phyloP scores from a whole-genome alignment of 176 grass and related monocot species.

The Echinochloa phyllopogon region DNA sequence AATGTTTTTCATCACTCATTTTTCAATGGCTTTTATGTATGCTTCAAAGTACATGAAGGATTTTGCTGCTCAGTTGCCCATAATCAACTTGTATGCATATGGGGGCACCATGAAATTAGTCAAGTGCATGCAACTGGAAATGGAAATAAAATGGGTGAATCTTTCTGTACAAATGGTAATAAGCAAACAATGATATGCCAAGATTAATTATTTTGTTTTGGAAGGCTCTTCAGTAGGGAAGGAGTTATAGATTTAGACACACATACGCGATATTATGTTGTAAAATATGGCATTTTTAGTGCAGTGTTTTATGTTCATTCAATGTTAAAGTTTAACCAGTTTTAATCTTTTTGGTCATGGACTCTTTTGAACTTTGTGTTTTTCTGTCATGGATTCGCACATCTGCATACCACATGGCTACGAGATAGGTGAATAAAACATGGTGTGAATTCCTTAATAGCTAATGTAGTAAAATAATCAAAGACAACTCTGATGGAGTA shows the following conservation, averaged over 20 bases:
- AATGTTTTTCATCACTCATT: neutral
- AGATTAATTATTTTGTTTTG: neutral
- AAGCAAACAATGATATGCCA: neutral
- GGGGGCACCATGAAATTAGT: neutral
- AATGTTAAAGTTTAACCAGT: neutral
- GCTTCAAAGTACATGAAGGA: neutral
- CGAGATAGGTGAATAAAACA: neutral
- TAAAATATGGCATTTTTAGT: neutral
- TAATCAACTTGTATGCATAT: neutral
- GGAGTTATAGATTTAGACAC: neutral
- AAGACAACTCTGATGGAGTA: neutral
- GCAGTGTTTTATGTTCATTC: neutral
- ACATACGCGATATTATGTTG: neutral
- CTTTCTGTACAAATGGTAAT: neutral
- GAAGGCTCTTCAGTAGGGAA: neutral
- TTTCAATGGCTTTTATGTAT: neutral
- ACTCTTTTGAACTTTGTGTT: neutral
- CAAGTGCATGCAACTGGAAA: neutral
- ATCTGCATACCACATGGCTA: neutral
- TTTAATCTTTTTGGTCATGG: conserved; percentile 16
- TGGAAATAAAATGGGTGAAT: neutral
- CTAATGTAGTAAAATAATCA: neutral
- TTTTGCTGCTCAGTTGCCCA: neutral
- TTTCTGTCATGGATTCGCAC: neutral
- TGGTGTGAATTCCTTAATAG: neutral